phyloP scores from a whole-genome alignment of 371 early-diverging fungal species.

The Mortierella sp. region DNA sequence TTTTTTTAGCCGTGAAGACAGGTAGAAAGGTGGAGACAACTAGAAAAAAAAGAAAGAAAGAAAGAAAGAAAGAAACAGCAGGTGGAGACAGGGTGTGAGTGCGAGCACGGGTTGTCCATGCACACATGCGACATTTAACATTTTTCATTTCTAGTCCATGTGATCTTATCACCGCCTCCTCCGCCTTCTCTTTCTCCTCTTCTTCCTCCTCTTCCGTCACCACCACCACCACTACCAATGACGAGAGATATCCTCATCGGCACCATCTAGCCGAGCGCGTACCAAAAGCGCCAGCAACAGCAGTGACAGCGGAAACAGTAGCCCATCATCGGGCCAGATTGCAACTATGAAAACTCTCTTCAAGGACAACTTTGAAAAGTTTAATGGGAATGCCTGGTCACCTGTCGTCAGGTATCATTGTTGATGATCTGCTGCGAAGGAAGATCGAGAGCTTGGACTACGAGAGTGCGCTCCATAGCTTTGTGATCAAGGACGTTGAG shows the following conservation, averaged over 20 bases:
- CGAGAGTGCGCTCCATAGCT: slow-evolving; percentile 27
- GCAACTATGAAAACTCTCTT: slow-evolving; percentile 14
- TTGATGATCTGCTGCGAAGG: slow-evolving; percentile 17
- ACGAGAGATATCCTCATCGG: too few relatives aligned
- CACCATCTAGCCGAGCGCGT: too few relatives aligned
- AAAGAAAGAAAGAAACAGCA: background rate
- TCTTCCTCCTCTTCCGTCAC: too few relatives aligned
- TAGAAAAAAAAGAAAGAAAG: background rate
- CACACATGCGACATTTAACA: too few relatives aligned
- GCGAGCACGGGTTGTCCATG: background rate
- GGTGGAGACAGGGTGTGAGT: background rate
- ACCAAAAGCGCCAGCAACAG: too few relatives aligned
- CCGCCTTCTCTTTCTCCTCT: too few relatives aligned
- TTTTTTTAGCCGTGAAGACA: too few relatives aligned
- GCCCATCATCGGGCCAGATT: slow-evolving; percentile 10
- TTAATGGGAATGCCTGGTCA: slow-evolving; percentile 16
- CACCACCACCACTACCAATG: too few relatives aligned
- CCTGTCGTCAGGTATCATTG: slow-evolving; percentile 19
- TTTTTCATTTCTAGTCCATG: too few relatives aligned
- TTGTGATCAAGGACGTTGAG: slow-evolving; percentile 21
- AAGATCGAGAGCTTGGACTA: slow-evolving; percentile 9
- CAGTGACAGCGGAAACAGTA: too few relatives aligned
- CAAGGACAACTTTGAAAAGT: slow-evolving; percentile 21
- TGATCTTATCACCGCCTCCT: too few relatives aligned
- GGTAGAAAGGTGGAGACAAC: background rate